Percentiles rank a stretch among this genome's conserved stretches.
Evolutionary conservation across 805 yeast genomes (phyloP).

Genomic region (Yarrowia sp.): DNA sequence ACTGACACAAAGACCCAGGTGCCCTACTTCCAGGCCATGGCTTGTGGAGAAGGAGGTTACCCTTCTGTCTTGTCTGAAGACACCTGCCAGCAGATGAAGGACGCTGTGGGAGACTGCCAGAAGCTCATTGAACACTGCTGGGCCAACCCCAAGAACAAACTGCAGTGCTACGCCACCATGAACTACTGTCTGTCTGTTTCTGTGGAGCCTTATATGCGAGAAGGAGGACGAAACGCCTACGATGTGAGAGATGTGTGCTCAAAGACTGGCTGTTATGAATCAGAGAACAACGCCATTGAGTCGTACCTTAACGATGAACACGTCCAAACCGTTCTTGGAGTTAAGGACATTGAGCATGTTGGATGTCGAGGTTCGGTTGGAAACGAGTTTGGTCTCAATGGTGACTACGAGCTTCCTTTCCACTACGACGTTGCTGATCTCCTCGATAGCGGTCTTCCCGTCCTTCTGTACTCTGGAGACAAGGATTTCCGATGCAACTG

Average conservation of each 20-base stretch:
- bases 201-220: conserved; percentile 62
- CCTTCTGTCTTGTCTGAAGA: conserved; percentile 70
- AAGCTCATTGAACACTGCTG: conserved; percentile 73
- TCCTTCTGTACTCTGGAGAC: conserved; percentile 92
- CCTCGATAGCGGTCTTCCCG: conserved; percentile 77
- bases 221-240: conserved; percentile 66
- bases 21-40: conserved; percentile 87
- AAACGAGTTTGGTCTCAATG: conserved; percentile 80
- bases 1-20: conserved; percentile 85
- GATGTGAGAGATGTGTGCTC: conserved; percentile 63
- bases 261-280: conserved; percentile 65
- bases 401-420: conserved; percentile 93
- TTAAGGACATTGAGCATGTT: conserved; percentile 66
- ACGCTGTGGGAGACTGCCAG: conserved; percentile 68
- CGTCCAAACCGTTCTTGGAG: conserved; percentile 84
- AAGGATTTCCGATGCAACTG: conserved; percentile 96
- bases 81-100: conserved; percentile 70
- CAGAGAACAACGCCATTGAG: conserved; percentile 67
- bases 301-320: conserved; percentile 74
- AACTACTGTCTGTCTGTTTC: conserved; percentile 79
- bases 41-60: conserved; percentile 86
- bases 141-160: conserved; percentile 63
- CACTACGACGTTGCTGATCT: conserved; percentile 72
- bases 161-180: conserved; percentile 73
- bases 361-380: conserved; percentile 69